Evolutionary conservation across 2,329 filamentous ascomycete species (phyloP), one percentile per base, ranked within the genome.

Genomic region (Phymatotrichopsis omnivora): DNA sequence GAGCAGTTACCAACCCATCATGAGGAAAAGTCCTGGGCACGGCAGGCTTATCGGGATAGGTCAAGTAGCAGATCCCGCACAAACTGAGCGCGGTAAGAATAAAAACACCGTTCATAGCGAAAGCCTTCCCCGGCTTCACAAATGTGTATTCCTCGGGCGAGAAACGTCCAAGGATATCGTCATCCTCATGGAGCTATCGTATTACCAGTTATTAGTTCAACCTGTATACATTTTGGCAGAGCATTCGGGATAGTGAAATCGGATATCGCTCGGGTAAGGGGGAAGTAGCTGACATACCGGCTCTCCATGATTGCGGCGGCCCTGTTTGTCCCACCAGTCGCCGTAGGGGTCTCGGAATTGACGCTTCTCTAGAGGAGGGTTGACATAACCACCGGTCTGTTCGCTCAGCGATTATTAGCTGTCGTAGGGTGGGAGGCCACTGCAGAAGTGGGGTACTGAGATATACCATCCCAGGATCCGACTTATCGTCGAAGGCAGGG

Each of bases 261-360:
- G 29, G n/a, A 25, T n/a, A 23, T 27, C 11, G 7, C 11, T 38
- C 14, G 6, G 28, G 27, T n/a, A 32, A 12, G 11, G 11, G 29
- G 14, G 33, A n/a, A n/a, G n/a, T n/a, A n/a, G 14, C 10, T 11
- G 23, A 25, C 51, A 23, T 49, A 59, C 78, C 10, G 89, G 85
- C 67, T 98, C 93, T 66, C 87, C 87, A 64, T 84, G 96, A 73
- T 98, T 96, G 61, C 91, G 78, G 63, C 87, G 80, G 67, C 96
- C 91, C 69, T 98, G 91, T 66, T 86, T 82, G 68, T 98, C 89
- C 85, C 86, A 96, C 85, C 86, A 98, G 62, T 85, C 80, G 62
- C 67, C 89, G 64, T 96, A 76, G 27, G 93, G 91, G 65, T 96
- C 91, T 63, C 91, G 85, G 69, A 85, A 83, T 65, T 86, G 80